phyloP scores from a whole-genome alignment of 306 rosid species.

The Echinosophora koreensis region DNA sequence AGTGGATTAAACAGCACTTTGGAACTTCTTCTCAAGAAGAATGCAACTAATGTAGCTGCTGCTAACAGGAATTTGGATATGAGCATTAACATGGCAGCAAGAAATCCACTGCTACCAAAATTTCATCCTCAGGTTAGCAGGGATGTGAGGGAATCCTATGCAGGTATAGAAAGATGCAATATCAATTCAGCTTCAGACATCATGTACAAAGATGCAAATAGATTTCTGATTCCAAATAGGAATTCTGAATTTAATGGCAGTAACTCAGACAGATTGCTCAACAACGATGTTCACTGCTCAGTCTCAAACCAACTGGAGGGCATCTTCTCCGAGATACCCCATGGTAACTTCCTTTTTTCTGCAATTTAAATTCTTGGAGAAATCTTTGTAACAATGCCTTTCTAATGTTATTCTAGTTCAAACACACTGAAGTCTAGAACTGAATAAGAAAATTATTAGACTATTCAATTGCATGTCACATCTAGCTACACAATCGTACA shows the following conservation, averaged over 20 bases:
- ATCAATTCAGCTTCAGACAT: constrained; percentile 40
- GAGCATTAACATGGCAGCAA: constrained; percentile 53
- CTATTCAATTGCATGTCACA: constrained; percentile 36
- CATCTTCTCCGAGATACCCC: constrained; percentile 54
- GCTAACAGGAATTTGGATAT: constrained; percentile 43
- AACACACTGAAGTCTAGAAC: constrained; percentile 19
- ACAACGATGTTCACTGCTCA: constrained; percentile 48
- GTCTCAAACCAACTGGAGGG: constrained; percentile 51
- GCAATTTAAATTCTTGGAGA: constrained; percentile 29
- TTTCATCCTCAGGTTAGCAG: constrained; percentile 42
- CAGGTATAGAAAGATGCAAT: constrained; percentile 39
- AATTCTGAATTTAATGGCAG: constrained; percentile 50
- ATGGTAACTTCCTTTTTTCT: constrained; percentile 55
- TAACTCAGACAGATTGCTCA: constrained; percentile 48
- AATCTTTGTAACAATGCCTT: constrained; percentile 28
- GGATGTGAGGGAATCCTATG: constrained; percentile 39
- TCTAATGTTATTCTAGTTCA: constrained; percentile 26
- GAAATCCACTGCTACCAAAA: constrained; percentile 53
- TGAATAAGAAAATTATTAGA: constrained; percentile 27
- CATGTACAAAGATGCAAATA: constrained; percentile 35
- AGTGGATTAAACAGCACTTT: constrained; percentile 49
- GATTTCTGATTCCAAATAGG: constrained; percentile 46
- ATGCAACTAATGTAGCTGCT: constrained; percentile 45
- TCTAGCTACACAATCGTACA: constrained; percentile 17
- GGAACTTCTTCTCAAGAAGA: constrained; percentile 48